Evolutionary conservation across 1,284 basidiomycete genomes (phyloP).

Genomic region (Pisolithus thermaeus): DNA sequence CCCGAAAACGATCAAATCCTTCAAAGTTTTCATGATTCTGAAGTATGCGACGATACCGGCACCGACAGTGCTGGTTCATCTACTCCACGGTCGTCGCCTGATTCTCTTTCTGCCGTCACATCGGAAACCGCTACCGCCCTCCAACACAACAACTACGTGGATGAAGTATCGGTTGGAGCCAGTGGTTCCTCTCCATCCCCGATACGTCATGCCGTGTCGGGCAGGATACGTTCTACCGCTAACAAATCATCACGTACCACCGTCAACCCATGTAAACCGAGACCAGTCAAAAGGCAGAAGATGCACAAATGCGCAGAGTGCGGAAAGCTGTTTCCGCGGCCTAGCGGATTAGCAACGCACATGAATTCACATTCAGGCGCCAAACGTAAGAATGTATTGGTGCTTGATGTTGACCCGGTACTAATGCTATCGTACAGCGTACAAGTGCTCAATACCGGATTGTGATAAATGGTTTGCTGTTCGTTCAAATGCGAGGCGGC

Average conservation of each 20-base stretch:
- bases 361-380: slow-evolving; percentile 63
- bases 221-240: neutral
- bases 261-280: slow-evolving; percentile 7
- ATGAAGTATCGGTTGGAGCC: slow-evolving; percentile 4
- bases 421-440: slow-evolving; percentile 33
- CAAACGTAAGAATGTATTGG: slow-evolving; percentile 41
- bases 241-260: slow-evolving; percentile 7
- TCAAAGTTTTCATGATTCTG: slow-evolving; percentile 14
- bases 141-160: neutral
- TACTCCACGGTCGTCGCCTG: neutral
- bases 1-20: slow-evolving; percentile 23
- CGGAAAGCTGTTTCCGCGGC: slow-evolving; percentile 55
- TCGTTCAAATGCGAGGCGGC: slow-evolving; percentile 56
- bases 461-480: slow-evolving; percentile 55
- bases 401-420: slow-evolving; percentile 7
- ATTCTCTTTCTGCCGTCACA: neutral
- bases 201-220: neutral
- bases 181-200: slow-evolving; percentile 1
- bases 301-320: slow-evolving; percentile 51
- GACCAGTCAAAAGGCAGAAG: slow-evolving; percentile 37
- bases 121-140: neutral
- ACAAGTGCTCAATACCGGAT: slow-evolving; percentile 40
- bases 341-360: slow-evolving; percentile 58
- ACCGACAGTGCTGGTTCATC: slow-evolving; percentile 10
- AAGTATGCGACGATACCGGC: slow-evolving; percentile 11